phyloP scores from a whole-genome alignment of 2,329 filamentous ascomycete species.

The Chrysoporthe deuterocubensis region DNA sequence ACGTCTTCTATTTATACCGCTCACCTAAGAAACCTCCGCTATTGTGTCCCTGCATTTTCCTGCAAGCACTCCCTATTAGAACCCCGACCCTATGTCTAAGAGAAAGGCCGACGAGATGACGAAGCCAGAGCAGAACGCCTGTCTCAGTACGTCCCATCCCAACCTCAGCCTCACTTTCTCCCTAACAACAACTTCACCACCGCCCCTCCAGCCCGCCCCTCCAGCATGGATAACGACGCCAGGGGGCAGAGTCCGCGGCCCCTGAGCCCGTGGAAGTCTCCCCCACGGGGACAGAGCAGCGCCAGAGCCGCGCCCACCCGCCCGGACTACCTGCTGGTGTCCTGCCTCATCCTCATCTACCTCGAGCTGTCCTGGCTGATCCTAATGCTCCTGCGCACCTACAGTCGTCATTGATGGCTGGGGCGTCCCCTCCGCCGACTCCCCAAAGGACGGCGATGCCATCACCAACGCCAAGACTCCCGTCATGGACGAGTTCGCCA shows the following conservation, averaged over 20 bases:
- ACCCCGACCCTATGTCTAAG: constrained; percentile 26
- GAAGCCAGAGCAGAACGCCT: constrained; percentile 63
- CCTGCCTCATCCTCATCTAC: constrained; percentile 59
- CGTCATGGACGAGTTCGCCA: constrained; percentile 89
- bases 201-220: not conserved
- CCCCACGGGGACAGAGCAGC: not conserved
- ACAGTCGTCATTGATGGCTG: constrained; percentile 98
- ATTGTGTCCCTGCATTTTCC: not conserved
- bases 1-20: constrained; percentile 26
- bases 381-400: constrained; percentile 53
- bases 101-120: constrained; percentile 46
- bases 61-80: not conserved
- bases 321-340: constrained; percentile 47
- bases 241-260: constrained; percentile 10
- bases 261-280: not conserved
- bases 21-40: not conserved
- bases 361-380: constrained; percentile 65
- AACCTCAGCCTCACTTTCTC: constrained; percentile 29
- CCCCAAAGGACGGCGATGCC: constrained; percentile 88
- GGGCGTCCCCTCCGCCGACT: constrained; percentile 82
- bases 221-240: not conserved
- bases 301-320: constrained; percentile 26
- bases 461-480: constrained; percentile 93
- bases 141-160: constrained; percentile 60
- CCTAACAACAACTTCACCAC: constrained; percentile 7